Evolutionary conservation across 1,284 basidiomycete species (phyloP).

Genomic region (Pyrrhoderma noxium): DNA sequence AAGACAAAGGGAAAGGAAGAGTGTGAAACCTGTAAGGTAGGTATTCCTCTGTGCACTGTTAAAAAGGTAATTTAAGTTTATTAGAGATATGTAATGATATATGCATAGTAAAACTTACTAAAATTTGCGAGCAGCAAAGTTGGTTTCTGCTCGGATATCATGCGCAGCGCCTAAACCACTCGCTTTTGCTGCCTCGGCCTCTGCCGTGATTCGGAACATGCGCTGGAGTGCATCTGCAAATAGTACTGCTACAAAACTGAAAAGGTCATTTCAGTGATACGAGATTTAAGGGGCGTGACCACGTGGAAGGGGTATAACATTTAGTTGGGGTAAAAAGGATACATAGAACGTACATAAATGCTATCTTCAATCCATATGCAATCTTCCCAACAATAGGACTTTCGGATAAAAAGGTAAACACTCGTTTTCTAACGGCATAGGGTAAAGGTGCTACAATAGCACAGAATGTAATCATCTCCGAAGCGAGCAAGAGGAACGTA

Average conservation of each 20-base stretch:
- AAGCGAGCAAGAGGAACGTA: conserved; percentile 69
- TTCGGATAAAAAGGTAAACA: conserved; percentile 74
- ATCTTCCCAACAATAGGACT: conserved; percentile 64
- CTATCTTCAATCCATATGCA: conserved; percentile 83
- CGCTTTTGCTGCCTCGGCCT: conserved; percentile 65
- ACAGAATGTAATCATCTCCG: conserved; percentile 75
- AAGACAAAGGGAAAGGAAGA: conserved; percentile 91
- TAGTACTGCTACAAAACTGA: conserved; percentile 78
- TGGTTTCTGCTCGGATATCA: conserved; percentile 77
- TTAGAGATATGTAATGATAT: neutral
- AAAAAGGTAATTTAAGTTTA: conserved; percentile 5
- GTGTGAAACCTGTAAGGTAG: conserved; percentile 87
- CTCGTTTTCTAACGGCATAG: conserved; percentile 57
- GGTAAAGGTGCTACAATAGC: conserved; percentile 72
- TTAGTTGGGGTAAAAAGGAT: conserved; percentile 3
- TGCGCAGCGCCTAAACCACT: conserved; percentile 42
- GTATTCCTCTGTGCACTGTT: conserved; percentile 72
- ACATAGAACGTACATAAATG: conserved; percentile 70
- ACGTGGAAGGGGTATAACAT: neutral
- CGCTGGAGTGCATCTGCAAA: conserved; percentile 90
- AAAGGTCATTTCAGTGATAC: neutral
- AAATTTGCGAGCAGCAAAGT: conserved; percentile 85
- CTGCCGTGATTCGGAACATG: conserved; percentile 81
- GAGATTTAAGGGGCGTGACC: conserved; percentile 1
- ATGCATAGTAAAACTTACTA: conserved; percentile 52